Evolutionary conservation across 805 yeast species (phyloP), one percentile per base, ranked within the genome.

Genomic region (Ogataea paraovalis): DNA sequence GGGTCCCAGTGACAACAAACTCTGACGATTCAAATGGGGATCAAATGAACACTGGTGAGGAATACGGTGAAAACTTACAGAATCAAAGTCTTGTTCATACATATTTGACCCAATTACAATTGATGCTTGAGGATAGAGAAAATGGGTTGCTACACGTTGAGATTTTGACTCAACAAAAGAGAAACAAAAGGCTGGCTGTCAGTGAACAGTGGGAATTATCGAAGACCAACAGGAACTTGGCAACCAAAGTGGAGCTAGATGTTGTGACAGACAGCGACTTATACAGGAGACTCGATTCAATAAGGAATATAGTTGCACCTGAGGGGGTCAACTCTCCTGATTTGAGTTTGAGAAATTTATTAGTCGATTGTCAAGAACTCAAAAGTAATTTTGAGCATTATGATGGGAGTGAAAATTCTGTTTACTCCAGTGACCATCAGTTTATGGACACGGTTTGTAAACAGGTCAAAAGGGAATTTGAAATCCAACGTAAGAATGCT

Each of bases 11-110:
- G 16, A 30, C 34, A 14, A 10, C 10, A 3, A 34, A 32, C 3
- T 45, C 51, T 7, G 52, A 47, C 3, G 63, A 53, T 13, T 40
- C 25, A 3, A 22, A 9, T 13, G 20, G 30, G 13, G 53, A 44
- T 2, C 64, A 53, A 25, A 57, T 58, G 12, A 60, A 58, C 2
- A 80, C 83, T 44, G 90, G 91, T 13, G 85, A 80, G 43, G 97
- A 90, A 58, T 94, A 91, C 64, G 82, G 79, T 12, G 76, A 75
- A 4, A 82, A 96, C 0, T 69, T 92, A 42, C 79, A 80, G 38
- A 83, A 78, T 41, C 98, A 92, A 63, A 95, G 85, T 48, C 73
- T 76, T 48, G 84, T 84, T 0, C 79, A 80, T 37, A 73, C 78
- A 0, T 74, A 79, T 47, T 68, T 87, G 48, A 80, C 78, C 44